Conservation (phyloP, 345 rosid genomes). For the Melaleuca alternifolia region DNA sequence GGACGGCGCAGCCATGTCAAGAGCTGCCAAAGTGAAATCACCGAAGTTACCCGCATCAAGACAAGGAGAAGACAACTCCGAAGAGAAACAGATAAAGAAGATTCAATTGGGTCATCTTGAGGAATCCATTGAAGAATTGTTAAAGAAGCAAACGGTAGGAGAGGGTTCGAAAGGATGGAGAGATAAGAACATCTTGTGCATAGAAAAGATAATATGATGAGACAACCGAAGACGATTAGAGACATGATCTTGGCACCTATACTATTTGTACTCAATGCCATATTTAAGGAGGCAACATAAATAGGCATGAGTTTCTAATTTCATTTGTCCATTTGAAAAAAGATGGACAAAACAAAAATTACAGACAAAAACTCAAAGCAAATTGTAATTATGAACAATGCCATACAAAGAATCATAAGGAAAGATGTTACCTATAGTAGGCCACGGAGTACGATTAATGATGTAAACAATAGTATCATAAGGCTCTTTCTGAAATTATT, state of each 20-base stretch:
- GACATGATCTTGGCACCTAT: neutral
- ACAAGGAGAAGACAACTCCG: neutral
- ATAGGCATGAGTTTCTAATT: neutral
- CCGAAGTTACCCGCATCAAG: neutral
- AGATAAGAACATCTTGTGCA: neutral
- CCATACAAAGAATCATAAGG: neutral
- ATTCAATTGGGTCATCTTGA: neutral
- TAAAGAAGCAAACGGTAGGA: neutral
- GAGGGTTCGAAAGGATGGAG: neutral
- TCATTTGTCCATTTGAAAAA: neutral
- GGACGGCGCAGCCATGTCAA: neutral
- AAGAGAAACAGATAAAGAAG: neutral
- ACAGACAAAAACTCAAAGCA: neutral
- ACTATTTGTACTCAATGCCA: neutral
- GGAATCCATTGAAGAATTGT: neutral
- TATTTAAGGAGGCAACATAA: neutral
- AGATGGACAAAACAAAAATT: neutral
- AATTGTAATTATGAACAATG: neutral
- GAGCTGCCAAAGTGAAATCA: neutral
- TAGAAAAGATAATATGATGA: neutral
- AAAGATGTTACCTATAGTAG: neutral
- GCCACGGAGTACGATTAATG: accelerated
- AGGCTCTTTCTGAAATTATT: neutral
- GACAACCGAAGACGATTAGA: neutral
- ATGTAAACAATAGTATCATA: accelerated